Conservation (phyloP, 164 flowering plant genomes). For the Saururus chinensis region DNA sequence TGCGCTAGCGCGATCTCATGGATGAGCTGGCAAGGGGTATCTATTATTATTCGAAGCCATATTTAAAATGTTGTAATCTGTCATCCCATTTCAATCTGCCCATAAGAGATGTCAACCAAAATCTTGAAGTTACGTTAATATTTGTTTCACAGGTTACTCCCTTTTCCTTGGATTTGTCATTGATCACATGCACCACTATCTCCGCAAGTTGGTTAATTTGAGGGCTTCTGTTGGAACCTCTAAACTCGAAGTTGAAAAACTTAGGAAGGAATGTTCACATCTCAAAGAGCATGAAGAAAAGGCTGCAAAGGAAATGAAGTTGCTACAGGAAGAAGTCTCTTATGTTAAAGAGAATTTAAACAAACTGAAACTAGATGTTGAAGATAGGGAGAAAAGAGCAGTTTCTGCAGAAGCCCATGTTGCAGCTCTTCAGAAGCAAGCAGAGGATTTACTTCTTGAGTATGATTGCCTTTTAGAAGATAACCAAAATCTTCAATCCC, state of each 20-base stretch:
- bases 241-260: slow-evolving; percentile 53
- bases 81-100: not conserved
- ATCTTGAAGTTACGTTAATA: not conserved
- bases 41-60: too few species aligned
- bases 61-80: too few species aligned
- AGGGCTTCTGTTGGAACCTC: slow-evolving; percentile 38
- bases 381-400: slow-evolving; percentile 55
- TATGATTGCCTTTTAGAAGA: slow-evolving; percentile 84
- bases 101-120: not conserved
- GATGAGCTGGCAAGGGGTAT: too few species aligned
- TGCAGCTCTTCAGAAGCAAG: slow-evolving; percentile 76
- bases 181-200: slow-evolving; percentile 79
- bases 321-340: slow-evolving; percentile 44
- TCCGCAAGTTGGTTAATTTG: slow-evolving; percentile 40
- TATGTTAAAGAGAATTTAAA: slow-evolving; percentile 39
- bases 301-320: slow-evolving; percentile 38
- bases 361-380: slow-evolving; percentile 51
- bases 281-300: slow-evolving; percentile 65
- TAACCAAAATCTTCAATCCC: slow-evolving; percentile 78
- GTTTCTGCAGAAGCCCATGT: slow-evolving; percentile 75
- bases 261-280: slow-evolving; percentile 40
- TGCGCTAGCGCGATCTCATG: too few species aligned
- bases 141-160: slow-evolving; percentile 51
- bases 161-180: slow-evolving; percentile 78
- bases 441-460: slow-evolving; percentile 83